phyloP scores from a whole-genome alignment of 2,329 filamentous ascomycete genomes.

The Aspergillus sojae region DNA sequence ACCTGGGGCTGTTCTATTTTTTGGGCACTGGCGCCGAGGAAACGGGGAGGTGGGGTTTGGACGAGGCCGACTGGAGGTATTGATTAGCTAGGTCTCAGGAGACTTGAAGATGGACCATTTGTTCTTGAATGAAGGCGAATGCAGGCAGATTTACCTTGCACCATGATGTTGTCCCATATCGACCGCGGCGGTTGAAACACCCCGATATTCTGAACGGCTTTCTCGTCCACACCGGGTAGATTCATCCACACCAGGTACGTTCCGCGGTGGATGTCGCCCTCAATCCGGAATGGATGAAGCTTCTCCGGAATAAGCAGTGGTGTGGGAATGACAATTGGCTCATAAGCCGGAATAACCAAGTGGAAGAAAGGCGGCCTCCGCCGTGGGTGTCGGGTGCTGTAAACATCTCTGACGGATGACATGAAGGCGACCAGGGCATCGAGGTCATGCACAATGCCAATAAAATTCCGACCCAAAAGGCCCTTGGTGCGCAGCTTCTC shows the following conservation, averaged over 20 bases:
- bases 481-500: constrained; percentile 5
- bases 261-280: constrained; percentile 6
- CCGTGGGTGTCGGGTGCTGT: not conserved
- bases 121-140: not conserved
- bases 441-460: constrained; percentile 7
- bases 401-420: constrained; percentile 1
- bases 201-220: constrained; percentile 2
- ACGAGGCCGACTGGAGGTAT: not conserved
- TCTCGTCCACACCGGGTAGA: constrained; percentile 3
- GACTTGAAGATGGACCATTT: fast-evolving
- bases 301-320: constrained; percentile 2
- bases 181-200: not conserved
- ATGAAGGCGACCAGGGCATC: constrained; percentile 6
- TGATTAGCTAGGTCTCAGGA: not conserved
- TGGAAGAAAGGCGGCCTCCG: not conserved
- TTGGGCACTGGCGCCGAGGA: not conserved
- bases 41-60: not conserved
- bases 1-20: not conserved
- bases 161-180: constrained; percentile 1
- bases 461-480: constrained; percentile 3
- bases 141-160: not conserved
- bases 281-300: not conserved
- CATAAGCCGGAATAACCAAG: constrained; percentile 5
- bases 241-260: constrained; percentile 7
- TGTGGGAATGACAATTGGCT: constrained; percentile 1